Conservation (phyloP, 805 yeast genomes). For the Saccharomycopsis guyanensis region DNA sequence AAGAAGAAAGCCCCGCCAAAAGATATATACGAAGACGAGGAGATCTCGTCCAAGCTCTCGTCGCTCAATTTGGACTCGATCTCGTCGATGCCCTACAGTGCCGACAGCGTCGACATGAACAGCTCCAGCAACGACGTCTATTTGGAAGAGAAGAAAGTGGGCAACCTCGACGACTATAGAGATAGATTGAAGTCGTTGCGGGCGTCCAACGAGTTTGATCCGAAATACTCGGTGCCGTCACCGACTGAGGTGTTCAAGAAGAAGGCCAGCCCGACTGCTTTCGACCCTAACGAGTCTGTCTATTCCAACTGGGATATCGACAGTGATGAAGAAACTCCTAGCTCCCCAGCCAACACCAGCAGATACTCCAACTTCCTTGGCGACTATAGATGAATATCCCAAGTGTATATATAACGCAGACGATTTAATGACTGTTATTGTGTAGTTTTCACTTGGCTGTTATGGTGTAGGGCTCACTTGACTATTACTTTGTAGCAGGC, state of each 20-base stretch:
- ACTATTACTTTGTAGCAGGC: no score
- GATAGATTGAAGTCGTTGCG: not conserved
- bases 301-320: conserved; percentile 14
- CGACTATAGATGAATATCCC: no score
- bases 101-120: not conserved
- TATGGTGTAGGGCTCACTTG: no score
- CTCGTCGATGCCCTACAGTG: not conserved
- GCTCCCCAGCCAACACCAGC: conserved; percentile 1
- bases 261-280: not conserved
- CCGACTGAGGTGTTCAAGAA: not conserved
- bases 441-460: no score
- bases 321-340: conserved; percentile 11
- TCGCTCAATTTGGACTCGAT: not conserved
- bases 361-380: conserved; percentile 7
- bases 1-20: conserved; percentile 13
- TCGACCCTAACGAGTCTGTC: conserved; percentile 4
- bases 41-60: not conserved
- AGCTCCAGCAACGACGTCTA: not conserved
- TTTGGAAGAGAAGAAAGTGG: not conserved
- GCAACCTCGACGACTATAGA: not conserved
- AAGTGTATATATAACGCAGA: no score
- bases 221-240: conserved; percentile 1
- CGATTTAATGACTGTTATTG: no score
- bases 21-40: not conserved
- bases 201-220: not conserved